Evolutionary conservation across 805 yeast species (phyloP).

Genomic region (Hanseniaspora lachancei): DNA sequence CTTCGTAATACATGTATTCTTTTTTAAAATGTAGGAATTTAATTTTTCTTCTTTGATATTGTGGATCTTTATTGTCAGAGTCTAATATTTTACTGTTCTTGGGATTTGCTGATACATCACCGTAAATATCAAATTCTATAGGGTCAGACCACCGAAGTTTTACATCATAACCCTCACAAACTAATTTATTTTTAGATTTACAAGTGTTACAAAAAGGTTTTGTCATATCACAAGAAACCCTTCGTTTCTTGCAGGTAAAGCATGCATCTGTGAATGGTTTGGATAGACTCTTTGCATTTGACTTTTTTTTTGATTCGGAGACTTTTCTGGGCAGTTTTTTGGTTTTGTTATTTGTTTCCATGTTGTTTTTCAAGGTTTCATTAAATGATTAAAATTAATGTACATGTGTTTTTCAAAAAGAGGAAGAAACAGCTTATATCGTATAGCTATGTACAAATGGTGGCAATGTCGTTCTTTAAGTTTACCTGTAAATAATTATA

Average conservation of each 20-base stretch:
- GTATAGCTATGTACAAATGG: too few species aligned
- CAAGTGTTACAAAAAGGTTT: conserved; percentile 66
- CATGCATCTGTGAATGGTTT: conserved; percentile 74
- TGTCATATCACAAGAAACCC: conserved; percentile 65
- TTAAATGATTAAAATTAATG: background rate
- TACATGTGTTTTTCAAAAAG: background rate
- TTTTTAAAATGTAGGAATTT: conserved; percentile 63
- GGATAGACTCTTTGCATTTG: conserved; percentile 29
- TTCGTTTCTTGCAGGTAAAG: conserved; percentile 70
- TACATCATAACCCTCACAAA: conserved; percentile 74
- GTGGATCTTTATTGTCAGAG: conserved; percentile 31
- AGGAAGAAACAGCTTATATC: too few species aligned
- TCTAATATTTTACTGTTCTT: conserved; percentile 14
- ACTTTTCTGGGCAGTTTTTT: background rate
- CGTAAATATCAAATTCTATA: conserved; percentile 36
- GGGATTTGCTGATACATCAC: conserved; percentile 24
- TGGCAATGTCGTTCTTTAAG: too few species aligned
- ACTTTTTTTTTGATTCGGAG: background rate
- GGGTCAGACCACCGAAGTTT: conserved; percentile 64
- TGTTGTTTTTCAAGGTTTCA: background rate
- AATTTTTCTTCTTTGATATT: conserved; percentile 55
- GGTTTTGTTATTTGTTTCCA: background rate
- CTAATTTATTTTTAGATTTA: conserved; percentile 41
- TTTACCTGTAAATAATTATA: too few species aligned
- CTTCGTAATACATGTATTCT: conserved; percentile 61